Base-by-base conservation (phyloP, 2,329 filamentous ascomycete genomes). In the Penicillium palitans region DNA sequence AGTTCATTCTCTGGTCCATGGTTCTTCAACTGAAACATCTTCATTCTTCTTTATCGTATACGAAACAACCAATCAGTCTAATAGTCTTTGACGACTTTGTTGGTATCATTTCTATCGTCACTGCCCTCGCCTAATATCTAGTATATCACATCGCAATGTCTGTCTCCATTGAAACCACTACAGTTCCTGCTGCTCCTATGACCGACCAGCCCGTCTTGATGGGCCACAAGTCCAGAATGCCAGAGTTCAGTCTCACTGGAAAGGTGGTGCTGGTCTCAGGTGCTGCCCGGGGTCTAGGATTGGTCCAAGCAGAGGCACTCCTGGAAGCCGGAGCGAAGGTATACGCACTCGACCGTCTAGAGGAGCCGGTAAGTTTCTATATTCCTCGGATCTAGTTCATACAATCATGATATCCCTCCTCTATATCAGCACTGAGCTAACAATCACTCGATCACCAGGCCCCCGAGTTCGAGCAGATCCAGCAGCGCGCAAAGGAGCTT, bases 231-330 rank as follows among this genome's bases (percentile, higher is more conserved):
- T 62, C 67, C 51, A 66, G 75, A 52, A 76, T 93, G 51, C 87
- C 89, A 45, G 91, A 95, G 70, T 95, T 95, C 79, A 87, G 83
- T 68, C 82, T 96, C 62, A 81, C 84, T 62, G 84, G 85, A 75
- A 91, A 87, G 74, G 82, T 90, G 1, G 84, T 91, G 47, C 72
- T 90, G 31, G 86, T 92, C 3, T 89, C 88, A 2, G 90, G 90
- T 19, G 90, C 84, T 55, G 89, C 84, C 2, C 82, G 86, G 59
- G 90, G 90, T 0, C 80, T 93, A 10, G 90, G 90, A n/a, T 76
- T 93, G 21, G 84, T 87, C 6, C 84, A 92, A 66, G 84, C 88
- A 1, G 89, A 93, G 67, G 89, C 87, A 1, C 76, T 93, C 15
- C 79, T 90, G 13, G 89, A 93, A 73, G 89, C 89, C 25, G 90